Conservation (phyloP, 2,329 filamentous ascomycete genomes). For the Exophiala oligosperma region DNA sequence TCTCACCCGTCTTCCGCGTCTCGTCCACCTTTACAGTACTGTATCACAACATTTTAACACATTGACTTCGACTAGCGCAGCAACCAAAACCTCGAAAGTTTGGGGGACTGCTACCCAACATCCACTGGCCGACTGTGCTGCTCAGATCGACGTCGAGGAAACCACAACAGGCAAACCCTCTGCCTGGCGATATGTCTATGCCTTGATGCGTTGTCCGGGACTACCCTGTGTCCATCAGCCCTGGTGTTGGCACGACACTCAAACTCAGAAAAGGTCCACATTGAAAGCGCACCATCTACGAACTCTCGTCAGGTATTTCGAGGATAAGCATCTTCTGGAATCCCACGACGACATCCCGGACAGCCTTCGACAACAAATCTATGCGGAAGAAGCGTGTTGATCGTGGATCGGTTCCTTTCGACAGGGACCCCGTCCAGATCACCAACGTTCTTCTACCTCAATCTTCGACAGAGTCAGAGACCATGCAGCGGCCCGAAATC, state of each 20-base stretch:
- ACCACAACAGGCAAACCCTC: slow-evolving; percentile 21
- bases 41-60: too few species aligned
- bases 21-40: too few species aligned
- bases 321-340: slow-evolving; percentile 29
- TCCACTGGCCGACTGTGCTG: slow-evolving; percentile 32
- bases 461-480: background rate
- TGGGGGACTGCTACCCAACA: too few species aligned
- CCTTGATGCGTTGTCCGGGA: slow-evolving; percentile 34
- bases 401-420: too few species aligned
- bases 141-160: slow-evolving; percentile 31
- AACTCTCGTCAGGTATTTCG: slow-evolving; percentile 32
- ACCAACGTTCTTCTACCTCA: slow-evolving; percentile 29
- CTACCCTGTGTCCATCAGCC: slow-evolving; percentile 31
- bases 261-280: slow-evolving; percentile 36
- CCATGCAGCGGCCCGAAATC: background rate
- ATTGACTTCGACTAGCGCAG: too few species aligned
- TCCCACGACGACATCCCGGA: too few species aligned
- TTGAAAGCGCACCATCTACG: slow-evolving; percentile 34
- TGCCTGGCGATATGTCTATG: slow-evolving; percentile 37
- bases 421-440: slow-evolving; percentile 35
- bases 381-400: too few species aligned
- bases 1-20: too few species aligned
- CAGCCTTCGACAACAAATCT: too few species aligned
- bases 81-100: too few species aligned
- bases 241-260: slow-evolving; percentile 38